Conservation (phyloP, 768 basidiomycete genomes). For the Calocybe cyanea region DNA sequence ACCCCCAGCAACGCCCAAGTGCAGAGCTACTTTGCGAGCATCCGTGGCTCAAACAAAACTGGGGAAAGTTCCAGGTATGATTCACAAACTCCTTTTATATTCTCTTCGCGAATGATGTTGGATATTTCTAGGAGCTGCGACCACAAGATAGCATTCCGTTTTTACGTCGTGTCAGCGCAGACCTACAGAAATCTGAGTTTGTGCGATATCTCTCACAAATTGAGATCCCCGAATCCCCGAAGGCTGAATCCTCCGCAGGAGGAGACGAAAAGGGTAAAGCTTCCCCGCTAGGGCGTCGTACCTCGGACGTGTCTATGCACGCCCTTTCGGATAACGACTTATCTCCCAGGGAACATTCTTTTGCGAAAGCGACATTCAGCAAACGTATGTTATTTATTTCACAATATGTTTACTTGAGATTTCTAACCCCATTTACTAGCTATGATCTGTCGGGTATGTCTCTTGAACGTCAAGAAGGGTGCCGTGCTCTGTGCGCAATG, state of each 20-base stretch:
- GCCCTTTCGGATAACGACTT: slow-evolving; percentile 45
- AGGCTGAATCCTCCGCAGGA: slow-evolving; percentile 30
- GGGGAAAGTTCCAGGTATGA: slow-evolving; percentile 72
- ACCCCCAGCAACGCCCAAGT: slow-evolving; percentile 76
- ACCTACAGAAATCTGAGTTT: slow-evolving; percentile 71
- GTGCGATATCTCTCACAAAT: slow-evolving; percentile 49
- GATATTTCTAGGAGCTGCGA: slow-evolving; percentile 58
- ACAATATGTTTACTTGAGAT: slow-evolving; percentile 6
- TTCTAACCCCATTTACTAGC: slow-evolving; percentile 42
- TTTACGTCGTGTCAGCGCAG: slow-evolving; percentile 85
- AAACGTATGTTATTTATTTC: slow-evolving; percentile 60
- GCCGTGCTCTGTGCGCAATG: slow-evolving; percentile 88
- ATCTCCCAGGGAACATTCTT: slow-evolving; percentile 70
- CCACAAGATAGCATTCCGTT: slow-evolving; percentile 96
- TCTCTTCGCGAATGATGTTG: background rate
- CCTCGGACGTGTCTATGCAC: slow-evolving; percentile 36
- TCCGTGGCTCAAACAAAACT: slow-evolving; percentile 82
- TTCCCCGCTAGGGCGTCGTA: slow-evolving; percentile 35
- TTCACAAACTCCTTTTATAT: background rate
- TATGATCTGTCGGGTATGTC: slow-evolving; percentile 83
- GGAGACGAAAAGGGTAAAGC: slow-evolving; percentile 31
- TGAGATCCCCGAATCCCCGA: slow-evolving; percentile 41
- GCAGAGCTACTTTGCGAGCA: slow-evolving; percentile 88
- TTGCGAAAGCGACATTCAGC: slow-evolving; percentile 90
- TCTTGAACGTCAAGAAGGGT: slow-evolving; percentile 73